Conservation (phyloP, 2,329 filamentous ascomycete species). For the Ascochyta koolunga region DNA sequence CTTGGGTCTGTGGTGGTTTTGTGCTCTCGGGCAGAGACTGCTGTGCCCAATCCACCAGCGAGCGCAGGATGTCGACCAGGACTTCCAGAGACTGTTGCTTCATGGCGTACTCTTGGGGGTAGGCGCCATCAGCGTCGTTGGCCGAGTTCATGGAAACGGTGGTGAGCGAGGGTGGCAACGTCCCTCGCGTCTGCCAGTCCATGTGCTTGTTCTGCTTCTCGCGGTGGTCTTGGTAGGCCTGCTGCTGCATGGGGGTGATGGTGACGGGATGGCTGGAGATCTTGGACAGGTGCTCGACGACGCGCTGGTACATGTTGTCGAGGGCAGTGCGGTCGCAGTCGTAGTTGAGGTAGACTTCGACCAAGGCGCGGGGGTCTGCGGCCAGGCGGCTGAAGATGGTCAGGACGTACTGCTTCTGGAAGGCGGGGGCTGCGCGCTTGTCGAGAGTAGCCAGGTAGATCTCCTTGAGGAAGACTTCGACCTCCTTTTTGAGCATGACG, state of each 20-base stretch:
- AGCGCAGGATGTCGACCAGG: constrained; percentile 85
- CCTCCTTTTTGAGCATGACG: constrained; percentile 95
- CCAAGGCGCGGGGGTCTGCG: constrained; percentile 82
- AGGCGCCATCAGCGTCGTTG: constrained; percentile 68
- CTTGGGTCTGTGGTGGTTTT: constrained; percentile 50
- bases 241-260: constrained; percentile 78
- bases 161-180: constrained; percentile 83
- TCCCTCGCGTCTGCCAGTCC: constrained; percentile 88
- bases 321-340: constrained; percentile 91
- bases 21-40: constrained; percentile 62
- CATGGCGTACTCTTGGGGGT: constrained; percentile 87
- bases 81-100: constrained; percentile 90
- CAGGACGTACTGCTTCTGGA: constrained; percentile 93
- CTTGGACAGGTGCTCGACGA: constrained; percentile 91
- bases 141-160: constrained; percentile 71
- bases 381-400: constrained; percentile 83
- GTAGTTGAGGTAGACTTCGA: constrained; percentile 97
- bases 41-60: constrained; percentile 90
- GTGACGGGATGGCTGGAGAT: constrained; percentile 80
- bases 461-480: constrained; percentile 97
- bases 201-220: constrained; percentile 64
- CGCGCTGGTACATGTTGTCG: constrained; percentile 94
- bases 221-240: constrained; percentile 82
- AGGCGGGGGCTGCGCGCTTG: constrained; percentile 80
- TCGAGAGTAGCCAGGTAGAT: constrained; percentile 94